A percentile compares a stretch with the other conserved stretches of the same genome.
phyloP scores from a whole-genome alignment of 1,284 basidiomycete species.

The Chalciporus sp. region DNA sequence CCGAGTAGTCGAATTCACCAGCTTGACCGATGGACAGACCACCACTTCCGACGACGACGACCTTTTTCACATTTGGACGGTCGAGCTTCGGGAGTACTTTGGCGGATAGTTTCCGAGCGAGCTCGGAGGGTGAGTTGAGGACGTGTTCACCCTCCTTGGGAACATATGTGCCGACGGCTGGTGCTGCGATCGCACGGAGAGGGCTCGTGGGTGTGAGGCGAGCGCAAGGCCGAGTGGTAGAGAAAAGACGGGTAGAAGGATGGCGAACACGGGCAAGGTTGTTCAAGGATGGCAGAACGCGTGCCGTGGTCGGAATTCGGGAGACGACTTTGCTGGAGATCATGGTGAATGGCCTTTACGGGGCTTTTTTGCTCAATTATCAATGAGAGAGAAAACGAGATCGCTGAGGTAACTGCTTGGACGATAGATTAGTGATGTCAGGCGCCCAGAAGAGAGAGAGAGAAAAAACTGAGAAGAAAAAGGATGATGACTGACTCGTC shows the following conservation, averaged over 20 bases:
- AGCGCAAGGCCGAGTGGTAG: slow-evolving; percentile 34
- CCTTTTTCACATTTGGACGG: slow-evolving; percentile 90
- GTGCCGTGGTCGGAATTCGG: slow-evolving; percentile 18
- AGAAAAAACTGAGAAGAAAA: slow-evolving; percentile 6
- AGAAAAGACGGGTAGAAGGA: slow-evolving; percentile 33
- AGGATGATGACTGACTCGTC: slow-evolving; percentile 69
- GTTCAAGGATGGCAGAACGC: slow-evolving; percentile 14
- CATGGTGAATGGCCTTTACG: slow-evolving; percentile 8
- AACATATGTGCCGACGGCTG: slow-evolving; percentile 74
- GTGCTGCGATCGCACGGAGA: slow-evolving; percentile 71
- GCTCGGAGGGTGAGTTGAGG: slow-evolving; percentile 88
- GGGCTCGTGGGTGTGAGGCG: slow-evolving; percentile 41
- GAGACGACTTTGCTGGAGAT: slow-evolving; percentile 1
- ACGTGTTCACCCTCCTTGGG: slow-evolving; percentile 79
- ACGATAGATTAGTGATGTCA: slow-evolving; percentile 7
- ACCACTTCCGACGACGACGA: slow-evolving; percentile 95
- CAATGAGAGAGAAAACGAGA: slow-evolving; percentile 78
- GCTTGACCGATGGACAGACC: slow-evolving; percentile 98
- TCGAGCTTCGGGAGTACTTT: slow-evolving; percentile 87
- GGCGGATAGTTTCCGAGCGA: slow-evolving; percentile 89
- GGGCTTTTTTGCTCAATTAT: slow-evolving; percentile 42
- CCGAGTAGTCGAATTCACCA: slow-evolving; percentile 99
- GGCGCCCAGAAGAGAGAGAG: background rate
- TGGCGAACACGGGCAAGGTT: slow-evolving; percentile 18
- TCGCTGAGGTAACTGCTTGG: slow-evolving; percentile 76